A percentile compares a stretch with the other conserved stretches of the same genome.
Evolutionary conservation across 2,329 filamentous ascomycete species (phyloP).

Genomic region (Fusarium longipes): DNA sequence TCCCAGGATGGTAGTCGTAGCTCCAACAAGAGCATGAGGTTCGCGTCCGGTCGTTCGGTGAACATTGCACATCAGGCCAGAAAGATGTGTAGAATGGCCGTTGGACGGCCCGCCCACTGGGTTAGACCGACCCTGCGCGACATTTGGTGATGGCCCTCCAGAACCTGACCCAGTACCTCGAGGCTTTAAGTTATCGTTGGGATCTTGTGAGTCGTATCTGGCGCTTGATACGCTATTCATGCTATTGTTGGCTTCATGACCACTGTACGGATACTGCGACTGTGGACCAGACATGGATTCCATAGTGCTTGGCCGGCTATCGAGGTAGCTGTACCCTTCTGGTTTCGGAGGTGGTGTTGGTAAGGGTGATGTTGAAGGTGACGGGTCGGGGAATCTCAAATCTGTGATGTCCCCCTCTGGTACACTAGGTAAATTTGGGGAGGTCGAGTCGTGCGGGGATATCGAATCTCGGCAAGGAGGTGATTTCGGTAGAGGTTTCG

Average conservation of each 20-base stretch:
- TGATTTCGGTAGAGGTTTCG: constrained; percentile 67
- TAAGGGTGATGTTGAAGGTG: constrained; percentile 22
- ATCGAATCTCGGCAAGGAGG: constrained; percentile 51
- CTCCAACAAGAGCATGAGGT: constrained; percentile 90
- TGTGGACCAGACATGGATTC: constrained; percentile 56
- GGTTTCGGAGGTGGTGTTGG: constrained; percentile 42
- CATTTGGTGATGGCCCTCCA: constrained; percentile 67
- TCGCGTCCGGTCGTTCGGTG: constrained; percentile 89
- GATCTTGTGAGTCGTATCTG: constrained; percentile 60
- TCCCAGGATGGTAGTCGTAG: constrained; percentile 92
- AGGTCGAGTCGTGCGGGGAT: constrained; percentile 50
- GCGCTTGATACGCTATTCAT: constrained; percentile 59
- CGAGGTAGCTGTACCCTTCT: constrained; percentile 55
- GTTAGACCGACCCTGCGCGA: constrained; percentile 51
- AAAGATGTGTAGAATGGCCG: constrained; percentile 67
- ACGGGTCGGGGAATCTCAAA: constrained; percentile 41
- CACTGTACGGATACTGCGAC: constrained; percentile 53
- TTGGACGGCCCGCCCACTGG: constrained; percentile 58
- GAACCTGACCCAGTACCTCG: constrained; percentile 66
- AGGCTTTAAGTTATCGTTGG: constrained; percentile 60
- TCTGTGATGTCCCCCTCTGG: constrained; percentile 47
- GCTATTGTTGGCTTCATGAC: constrained; percentile 54
- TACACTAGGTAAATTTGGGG: constrained; percentile 45
- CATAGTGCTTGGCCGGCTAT: constrained; percentile 61
- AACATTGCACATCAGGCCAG: constrained; percentile 77